Percentiles rank a stretch among this genome's conserved stretches.
Conservation (phyloP, 768 basidiomycete species). For the Suillus clintonianus region DNA sequence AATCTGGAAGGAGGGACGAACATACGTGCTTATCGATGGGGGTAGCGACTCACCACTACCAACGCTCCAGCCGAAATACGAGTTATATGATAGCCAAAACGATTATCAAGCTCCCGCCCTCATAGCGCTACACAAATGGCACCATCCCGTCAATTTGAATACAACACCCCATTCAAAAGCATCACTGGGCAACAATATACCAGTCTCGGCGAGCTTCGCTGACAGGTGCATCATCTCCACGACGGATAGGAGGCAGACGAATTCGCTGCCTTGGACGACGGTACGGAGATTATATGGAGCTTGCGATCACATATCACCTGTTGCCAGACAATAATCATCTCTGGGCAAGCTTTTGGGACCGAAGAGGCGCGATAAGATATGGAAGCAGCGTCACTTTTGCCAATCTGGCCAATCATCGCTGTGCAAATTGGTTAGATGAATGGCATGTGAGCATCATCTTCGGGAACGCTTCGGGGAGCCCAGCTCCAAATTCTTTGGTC, state of each 20-base stretch:
- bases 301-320: not conserved
- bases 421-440: not conserved
- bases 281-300: not conserved
- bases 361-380: not conserved
- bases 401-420: not conserved
- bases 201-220: constrained; percentile 3
- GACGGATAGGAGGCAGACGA: constrained; percentile 1
- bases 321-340: not conserved
- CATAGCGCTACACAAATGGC: not conserved
- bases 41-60: not conserved
- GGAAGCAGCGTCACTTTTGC: not conserved
- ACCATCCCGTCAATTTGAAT: not conserved
- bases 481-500: not conserved
- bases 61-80: not conserved
- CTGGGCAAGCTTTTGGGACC: not conserved
- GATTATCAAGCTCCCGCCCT: not conserved
- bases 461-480: not conserved
- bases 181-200: not conserved
- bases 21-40: not conserved
- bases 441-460: not conserved
- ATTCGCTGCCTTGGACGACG: not conserved
- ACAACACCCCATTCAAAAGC: not conserved
- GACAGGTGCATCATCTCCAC: not conserved
- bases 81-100: not conserved
- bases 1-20: not conserved